Percentiles rank a stretch among this genome's conserved stretches.
Evolutionary conservation across 2,329 filamentous ascomycete genomes (phyloP).

Genomic region (Aspergillus sp.): DNA sequence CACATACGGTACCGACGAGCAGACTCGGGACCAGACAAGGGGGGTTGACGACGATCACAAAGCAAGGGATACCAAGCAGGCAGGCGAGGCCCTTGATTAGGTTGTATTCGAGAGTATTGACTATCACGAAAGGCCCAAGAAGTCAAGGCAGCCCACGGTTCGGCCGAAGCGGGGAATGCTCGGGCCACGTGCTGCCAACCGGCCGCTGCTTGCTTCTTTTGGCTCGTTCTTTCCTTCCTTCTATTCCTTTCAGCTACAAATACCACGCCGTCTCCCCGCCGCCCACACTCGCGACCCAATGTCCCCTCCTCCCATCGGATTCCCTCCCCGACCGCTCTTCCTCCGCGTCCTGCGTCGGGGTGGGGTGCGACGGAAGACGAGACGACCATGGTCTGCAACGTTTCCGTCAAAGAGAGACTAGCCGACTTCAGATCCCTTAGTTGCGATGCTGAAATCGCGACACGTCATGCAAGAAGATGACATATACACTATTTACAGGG

Average conservation of each 20-base stretch:
- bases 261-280: background rate
- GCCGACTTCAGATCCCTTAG: background rate
- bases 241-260: background rate
- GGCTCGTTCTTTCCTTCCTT: background rate
- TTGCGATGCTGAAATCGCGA: background rate
- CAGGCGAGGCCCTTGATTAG: background rate
- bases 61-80: background rate
- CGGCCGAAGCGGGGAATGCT: constrained; percentile 21
- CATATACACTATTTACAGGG: background rate
- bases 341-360: no score
- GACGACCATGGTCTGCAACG: background rate
- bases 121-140: no score
- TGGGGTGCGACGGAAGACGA: background rate
- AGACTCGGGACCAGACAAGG: no score
- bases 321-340: no score
- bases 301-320: background rate
- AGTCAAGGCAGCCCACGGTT: background rate
- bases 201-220: no score
- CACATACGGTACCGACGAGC: background rate
- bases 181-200: constrained; percentile 10
- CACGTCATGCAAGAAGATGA: no score
- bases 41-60: background rate
- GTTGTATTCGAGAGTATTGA: background rate
- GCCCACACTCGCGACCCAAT: background rate
- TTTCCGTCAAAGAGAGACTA: background rate